Conservation (phyloP, 805 yeast species). For the Saccharomycopsis sp. region DNA sequence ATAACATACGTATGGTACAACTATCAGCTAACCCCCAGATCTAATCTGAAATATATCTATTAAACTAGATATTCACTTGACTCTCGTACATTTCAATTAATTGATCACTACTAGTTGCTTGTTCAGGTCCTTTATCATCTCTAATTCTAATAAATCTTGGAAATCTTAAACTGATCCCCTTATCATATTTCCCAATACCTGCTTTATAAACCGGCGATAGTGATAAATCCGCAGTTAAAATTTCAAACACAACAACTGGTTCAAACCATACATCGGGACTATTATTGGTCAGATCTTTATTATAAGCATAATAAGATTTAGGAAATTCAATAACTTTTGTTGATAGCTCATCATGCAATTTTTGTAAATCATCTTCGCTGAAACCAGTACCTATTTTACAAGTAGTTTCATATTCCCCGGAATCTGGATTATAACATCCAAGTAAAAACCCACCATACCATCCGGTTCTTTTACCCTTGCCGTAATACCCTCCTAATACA, state of each 20-base stretch:
- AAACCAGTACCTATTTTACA: constrained; percentile 98
- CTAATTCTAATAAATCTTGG: constrained; percentile 80
- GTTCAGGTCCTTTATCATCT: constrained; percentile 81
- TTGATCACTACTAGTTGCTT: constrained; percentile 81
- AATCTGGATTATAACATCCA: constrained; percentile 84
- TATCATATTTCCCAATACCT: constrained; percentile 62
- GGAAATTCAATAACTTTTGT: constrained; percentile 62
- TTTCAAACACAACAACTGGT: constrained; percentile 79
- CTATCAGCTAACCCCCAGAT: no score
- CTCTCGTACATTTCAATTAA: constrained; percentile 75
- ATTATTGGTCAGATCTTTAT: constrained; percentile 51
- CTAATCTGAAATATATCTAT: no score
- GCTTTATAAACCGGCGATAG: constrained; percentile 87
- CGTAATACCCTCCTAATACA: constrained; percentile 89
- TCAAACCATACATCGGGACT: constrained; percentile 94
- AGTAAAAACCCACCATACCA: constrained; percentile 89
- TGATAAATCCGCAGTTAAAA: constrained; percentile 83
- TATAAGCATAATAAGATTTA: constrained; percentile 61
- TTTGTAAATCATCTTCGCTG: constrained; percentile 71
- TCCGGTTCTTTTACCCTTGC: constrained; percentile 92
- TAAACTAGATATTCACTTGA: constrained; percentile 41
- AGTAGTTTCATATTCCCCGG: constrained; percentile 89
- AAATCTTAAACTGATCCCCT: constrained; percentile 81
- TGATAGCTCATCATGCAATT: constrained; percentile 51
- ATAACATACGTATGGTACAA: no score